These are phyloP conservation scores for Periconia sp. DNA, from an alignment of 2,329 filamentous ascomycete species.

Conservation along the genomic window DNA sequence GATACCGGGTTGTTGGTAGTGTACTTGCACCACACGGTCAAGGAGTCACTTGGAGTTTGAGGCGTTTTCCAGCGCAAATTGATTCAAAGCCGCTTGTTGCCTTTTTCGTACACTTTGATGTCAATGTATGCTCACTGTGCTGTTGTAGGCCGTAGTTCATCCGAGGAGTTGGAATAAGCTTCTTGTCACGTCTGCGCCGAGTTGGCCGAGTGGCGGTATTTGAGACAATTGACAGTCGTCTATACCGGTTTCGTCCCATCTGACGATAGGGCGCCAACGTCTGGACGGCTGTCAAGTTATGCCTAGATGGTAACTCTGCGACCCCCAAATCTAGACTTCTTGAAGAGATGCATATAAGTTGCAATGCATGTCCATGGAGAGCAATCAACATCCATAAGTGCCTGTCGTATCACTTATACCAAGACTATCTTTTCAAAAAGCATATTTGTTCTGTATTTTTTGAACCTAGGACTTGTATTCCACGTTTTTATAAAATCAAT, in stretches of 20 bases:
- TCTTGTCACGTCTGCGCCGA: no score
- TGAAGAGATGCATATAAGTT: conserved; percentile 35
- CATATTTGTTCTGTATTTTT: no score
- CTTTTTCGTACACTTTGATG: conserved; percentile 15
- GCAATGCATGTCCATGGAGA: conserved; percentile 17
- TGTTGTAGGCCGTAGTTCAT: conserved; percentile 7
- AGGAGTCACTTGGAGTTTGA: conserved; percentile 32
- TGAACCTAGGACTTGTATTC: no score
- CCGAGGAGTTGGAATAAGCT: not conserved
- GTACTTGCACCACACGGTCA: conserved; percentile 35
- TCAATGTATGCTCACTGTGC: conserved; percentile 17
- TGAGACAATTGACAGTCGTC: conserved; percentile 34
- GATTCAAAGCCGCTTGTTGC: conserved; percentile 24
- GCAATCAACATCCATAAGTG: conserved; percentile 12
- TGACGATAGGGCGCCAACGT: conserved; percentile 18
- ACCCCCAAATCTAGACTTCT: conserved; percentile 40
- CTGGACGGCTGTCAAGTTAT: conserved; percentile 26
- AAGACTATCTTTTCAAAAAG: conserved; percentile 1
- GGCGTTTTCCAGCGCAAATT: conserved; percentile 33
- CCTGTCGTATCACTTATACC: conserved; percentile 12
- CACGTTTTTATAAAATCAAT: no score
- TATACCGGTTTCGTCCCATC: conserved; percentile 34
- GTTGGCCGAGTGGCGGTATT: conserved; percentile 11
- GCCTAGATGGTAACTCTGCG: conserved; percentile 34
- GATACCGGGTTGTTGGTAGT: conserved; percentile 24